These are phyloP conservation scores for Penicillium coprophilum DNA, from an alignment of 495 filamentous ascomycete species.

Conservation along the genomic window DNA sequence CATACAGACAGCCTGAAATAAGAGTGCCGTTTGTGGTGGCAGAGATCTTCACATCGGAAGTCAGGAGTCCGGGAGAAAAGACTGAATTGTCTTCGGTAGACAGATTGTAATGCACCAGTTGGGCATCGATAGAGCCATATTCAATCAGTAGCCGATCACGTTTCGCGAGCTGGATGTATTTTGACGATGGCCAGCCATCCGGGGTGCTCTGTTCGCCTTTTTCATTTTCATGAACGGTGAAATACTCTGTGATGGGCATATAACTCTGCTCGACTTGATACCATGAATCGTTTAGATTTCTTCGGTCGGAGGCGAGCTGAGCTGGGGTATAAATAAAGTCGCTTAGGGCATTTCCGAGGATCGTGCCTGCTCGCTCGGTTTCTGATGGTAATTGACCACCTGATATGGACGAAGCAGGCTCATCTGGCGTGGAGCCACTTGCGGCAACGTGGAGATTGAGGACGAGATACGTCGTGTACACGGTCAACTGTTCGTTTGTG, in stretches of 20 bases:
- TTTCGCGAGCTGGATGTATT: slow-evolving; percentile 53
- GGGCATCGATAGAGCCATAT: slow-evolving; percentile 56
- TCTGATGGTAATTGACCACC: slow-evolving; percentile 34
- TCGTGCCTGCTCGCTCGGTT: slow-evolving; percentile 32
- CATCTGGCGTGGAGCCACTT: slow-evolving; percentile 33
- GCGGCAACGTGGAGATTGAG: slow-evolving; percentile 62
- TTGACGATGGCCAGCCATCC: slow-evolving; percentile 63
- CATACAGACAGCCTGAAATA: slow-evolving; percentile 53
- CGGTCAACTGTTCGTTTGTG: slow-evolving; percentile 45
- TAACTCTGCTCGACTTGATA: slow-evolving; percentile 44
- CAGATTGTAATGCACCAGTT: slow-evolving; percentile 54
- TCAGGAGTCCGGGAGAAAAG: slow-evolving; percentile 45
- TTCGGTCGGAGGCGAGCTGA: slow-evolving; percentile 47
- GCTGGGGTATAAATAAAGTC: slow-evolving; percentile 55
- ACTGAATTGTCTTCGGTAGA: slow-evolving; percentile 40
- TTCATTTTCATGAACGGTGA: slow-evolving; percentile 37
- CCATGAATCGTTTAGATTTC: slow-evolving; percentile 60
- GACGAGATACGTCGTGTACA: slow-evolving; percentile 49
- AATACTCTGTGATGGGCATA: slow-evolving; percentile 55
- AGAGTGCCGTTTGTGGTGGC: slow-evolving; percentile 36
- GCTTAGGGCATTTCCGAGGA: slow-evolving; percentile 41
- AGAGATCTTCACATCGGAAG: slow-evolving; percentile 27
- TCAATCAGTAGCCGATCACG: slow-evolving; percentile 51
- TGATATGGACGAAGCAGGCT: slow-evolving; percentile 39
- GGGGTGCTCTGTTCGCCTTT: slow-evolving; percentile 48